phyloP scores from a whole-genome alignment of 345 rosid species.

The Streptanthus diversifolius region DNA sequence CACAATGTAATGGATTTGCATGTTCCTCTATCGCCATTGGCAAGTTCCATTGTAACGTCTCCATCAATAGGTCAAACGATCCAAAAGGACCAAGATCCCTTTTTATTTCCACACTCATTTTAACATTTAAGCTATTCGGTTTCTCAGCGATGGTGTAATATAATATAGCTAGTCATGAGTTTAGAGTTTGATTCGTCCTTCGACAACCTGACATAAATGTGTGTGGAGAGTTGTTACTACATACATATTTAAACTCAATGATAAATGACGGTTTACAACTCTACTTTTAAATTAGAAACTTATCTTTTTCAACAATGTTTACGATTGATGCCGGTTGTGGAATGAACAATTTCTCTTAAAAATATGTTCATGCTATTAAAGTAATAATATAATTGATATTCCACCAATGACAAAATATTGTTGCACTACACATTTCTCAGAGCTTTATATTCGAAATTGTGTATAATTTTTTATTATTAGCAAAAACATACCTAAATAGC shows the following conservation, averaged over 20 bases:
- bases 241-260: not conserved
- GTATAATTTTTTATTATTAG: no score
- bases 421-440: no score
- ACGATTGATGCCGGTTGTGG: no score
- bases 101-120: not conserved
- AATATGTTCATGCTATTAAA: no score
- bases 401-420: no score
- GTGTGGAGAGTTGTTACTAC: not conserved
- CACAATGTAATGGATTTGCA: constrained; percentile 28
- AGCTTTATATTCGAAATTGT: no score
- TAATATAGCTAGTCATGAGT: not conserved
- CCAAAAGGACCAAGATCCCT: not conserved
- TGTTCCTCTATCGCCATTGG: constrained; percentile 34
- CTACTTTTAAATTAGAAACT: no score
- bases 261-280: not conserved
- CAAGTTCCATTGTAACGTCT: constrained; percentile 25
- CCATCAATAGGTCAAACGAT: constrained; percentile 21
- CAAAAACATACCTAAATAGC: not conserved
- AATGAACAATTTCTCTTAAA: no score
- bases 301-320: not conserved
- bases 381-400: no score
- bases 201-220: not conserved
- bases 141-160: not conserved
- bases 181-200: not conserved
- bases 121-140: not conserved